Evolutionary conservation across 768 basidiomycete species (phyloP).

Genomic region (Cystofilobasidium ferigula): DNA sequence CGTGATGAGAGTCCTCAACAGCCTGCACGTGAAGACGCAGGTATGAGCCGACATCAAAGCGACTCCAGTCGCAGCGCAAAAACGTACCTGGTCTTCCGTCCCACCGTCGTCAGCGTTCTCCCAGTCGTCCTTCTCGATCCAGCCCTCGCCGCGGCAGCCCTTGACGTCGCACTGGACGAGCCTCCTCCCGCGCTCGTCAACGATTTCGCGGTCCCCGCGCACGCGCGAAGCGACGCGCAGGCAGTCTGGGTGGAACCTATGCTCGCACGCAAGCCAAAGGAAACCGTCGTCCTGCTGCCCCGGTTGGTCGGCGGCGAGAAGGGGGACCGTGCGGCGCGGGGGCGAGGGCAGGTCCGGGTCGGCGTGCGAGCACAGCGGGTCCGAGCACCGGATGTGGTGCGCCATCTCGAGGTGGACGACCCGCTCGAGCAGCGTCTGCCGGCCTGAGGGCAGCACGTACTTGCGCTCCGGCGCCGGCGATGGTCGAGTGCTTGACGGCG

Average conservation of each 20-base stretch:
- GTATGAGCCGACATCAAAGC: background rate
- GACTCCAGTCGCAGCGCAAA: background rate
- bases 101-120: slow-evolving; percentile 3
- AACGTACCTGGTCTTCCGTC: background rate
- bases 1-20: too few species aligned
- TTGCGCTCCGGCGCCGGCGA: too few species aligned
- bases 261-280: slow-evolving; percentile 12
- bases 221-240: background rate
- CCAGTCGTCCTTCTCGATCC: slow-evolving; percentile 12
- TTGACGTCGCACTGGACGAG: slow-evolving; percentile 8
- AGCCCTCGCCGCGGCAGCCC: slow-evolving; percentile 15
- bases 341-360: slow-evolving; percentile 1
- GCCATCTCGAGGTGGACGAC: slow-evolving; percentile 14
- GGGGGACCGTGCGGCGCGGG: background rate
- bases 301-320: background rate
- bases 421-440: slow-evolving; percentile 20
- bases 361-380: slow-evolving; percentile 12
- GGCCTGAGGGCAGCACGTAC: slow-evolving; percentile 5
- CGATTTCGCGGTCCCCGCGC: background rate
- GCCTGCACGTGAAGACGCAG: too few species aligned
- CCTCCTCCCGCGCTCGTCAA: background rate
- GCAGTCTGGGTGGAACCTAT: slow-evolving; percentile 12
- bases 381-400: slow-evolving; percentile 22
- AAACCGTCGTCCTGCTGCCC: background rate
- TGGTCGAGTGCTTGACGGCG: too few species aligned